phyloP scores from a whole-genome alignment of 2,329 filamentous ascomycete species.

The Emydomyces testavorans region DNA sequence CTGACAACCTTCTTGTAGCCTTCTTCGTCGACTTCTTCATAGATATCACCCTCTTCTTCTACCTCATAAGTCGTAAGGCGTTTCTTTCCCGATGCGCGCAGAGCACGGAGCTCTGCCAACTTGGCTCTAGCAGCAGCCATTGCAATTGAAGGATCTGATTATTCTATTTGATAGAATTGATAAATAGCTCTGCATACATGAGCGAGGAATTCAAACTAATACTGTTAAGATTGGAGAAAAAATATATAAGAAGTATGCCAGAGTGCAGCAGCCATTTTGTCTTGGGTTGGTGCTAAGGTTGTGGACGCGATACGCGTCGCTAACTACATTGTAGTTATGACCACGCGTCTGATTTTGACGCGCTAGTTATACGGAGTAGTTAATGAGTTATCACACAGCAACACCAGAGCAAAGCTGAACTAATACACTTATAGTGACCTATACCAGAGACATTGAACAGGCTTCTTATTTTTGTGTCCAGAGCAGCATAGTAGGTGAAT shows the following conservation, averaged over 20 bases:
- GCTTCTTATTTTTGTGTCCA: no score
- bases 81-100: constrained; percentile 83
- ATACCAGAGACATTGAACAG: no score
- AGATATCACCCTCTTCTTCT: constrained; percentile 70
- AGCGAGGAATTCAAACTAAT: neutral
- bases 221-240: neutral
- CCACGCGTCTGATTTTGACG: no score
- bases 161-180: neutral
- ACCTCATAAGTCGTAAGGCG: constrained; percentile 78
- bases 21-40: constrained; percentile 94
- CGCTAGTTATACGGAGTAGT: no score
- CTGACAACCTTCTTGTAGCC: constrained; percentile 95
- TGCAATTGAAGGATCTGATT: neutral
- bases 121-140: constrained; percentile 17
- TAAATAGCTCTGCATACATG: neutral
- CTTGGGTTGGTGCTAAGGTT: neutral
- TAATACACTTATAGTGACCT: no score
- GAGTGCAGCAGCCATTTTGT: neutral
- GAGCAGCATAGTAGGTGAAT: no score
- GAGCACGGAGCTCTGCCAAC: constrained; percentile 64
- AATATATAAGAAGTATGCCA: neutral
- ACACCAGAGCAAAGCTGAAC: neutral
- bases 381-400: no score
- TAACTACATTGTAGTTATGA: no score
- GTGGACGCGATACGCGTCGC: constrained; percentile 7